Evolutionary conservation across 2,329 filamentous ascomycete genomes (phyloP).

Genomic region (Paraconiothyrium brasiliense): DNA sequence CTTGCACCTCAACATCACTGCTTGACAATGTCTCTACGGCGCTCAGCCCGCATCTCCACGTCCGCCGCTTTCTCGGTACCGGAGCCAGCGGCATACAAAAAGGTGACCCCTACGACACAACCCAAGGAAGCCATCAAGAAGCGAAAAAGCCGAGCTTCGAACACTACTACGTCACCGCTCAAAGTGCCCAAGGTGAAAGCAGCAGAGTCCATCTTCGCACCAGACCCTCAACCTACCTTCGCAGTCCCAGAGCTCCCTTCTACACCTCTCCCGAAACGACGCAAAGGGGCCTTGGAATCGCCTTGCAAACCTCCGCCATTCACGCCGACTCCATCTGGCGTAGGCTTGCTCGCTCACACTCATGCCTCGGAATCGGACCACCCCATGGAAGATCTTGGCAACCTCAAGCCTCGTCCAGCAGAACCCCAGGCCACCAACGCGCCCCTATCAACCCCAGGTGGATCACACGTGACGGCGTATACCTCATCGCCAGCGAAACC

Average conservation of each 20-base stretch:
- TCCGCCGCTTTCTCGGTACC: constrained; percentile 31
- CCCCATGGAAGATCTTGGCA: constrained; percentile 38
- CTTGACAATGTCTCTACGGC: constrained; percentile 60
- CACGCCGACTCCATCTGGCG: constrained; percentile 59
- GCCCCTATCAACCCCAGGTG: constrained; percentile 74
- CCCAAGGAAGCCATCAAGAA: constrained; percentile 20
- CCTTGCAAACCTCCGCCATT: constrained; percentile 36
- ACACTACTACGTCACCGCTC: constrained; percentile 12
- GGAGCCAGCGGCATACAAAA: constrained; percentile 25
- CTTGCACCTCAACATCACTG: not conserved
- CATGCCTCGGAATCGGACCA: constrained; percentile 27
- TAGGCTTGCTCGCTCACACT: constrained; percentile 56
- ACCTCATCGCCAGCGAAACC: constrained; percentile 49
- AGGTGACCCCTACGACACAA: constrained; percentile 15
- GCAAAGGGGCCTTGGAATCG: constrained; percentile 28
- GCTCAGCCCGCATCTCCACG: constrained; percentile 59
- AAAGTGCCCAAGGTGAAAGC: constrained; percentile 6
- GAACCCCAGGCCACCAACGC: constrained; percentile 74
- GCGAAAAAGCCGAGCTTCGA: constrained; percentile 32
- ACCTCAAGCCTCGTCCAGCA: constrained; percentile 62
- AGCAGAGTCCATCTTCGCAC: constrained; percentile 13
- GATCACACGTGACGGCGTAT: constrained; percentile 67
- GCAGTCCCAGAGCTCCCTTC: constrained; percentile 29
- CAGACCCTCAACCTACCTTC: constrained; percentile 17
- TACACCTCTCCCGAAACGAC: constrained; percentile 45